Evolutionary conservation across 129 eudicot genomes (phyloP).

Genomic region (Rutidosis leptorrhynchoides): DNA sequence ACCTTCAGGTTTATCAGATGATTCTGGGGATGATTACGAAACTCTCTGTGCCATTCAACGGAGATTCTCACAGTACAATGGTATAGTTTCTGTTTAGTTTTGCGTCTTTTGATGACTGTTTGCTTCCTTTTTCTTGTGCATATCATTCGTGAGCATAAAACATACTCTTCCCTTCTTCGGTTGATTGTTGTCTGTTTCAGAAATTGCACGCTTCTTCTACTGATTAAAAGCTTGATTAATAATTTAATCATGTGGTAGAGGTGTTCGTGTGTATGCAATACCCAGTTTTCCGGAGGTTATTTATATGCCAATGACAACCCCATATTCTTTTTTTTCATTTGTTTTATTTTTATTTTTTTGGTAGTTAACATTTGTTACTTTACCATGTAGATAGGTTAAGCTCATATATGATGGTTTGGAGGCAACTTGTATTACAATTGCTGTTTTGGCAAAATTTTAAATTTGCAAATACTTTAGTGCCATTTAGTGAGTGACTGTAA

Average conservation of each 20-base stretch:
- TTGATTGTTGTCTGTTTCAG: neutral
- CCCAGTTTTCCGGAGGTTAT: neutral
- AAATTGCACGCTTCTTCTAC: neutral
- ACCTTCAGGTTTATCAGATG: conserved; percentile 45
- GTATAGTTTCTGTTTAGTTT: conserved; percentile 26
- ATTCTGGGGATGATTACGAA: conserved; percentile 61
- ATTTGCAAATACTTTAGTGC: conserved; percentile 6
- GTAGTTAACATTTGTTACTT: neutral
- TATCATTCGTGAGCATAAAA: conserved; percentile 4
- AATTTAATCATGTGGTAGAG: neutral
- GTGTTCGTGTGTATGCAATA: conserved; percentile 9
- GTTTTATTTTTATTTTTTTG: neutral
- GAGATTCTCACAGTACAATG: conserved; percentile 56
- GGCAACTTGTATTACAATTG: neutral
- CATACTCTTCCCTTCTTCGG: neutral
- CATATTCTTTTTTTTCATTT: neutral
- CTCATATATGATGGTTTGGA: neutral
- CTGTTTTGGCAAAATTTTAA: neutral
- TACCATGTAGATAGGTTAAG: neutral
- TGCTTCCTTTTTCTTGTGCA: neutral
- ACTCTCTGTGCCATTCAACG: conserved; percentile 66
- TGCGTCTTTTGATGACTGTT: neutral
- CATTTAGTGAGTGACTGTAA: neutral
- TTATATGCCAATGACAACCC: conserved; percentile 1
- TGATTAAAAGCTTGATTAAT: neutral